A percentile compares a stretch with the other conserved stretches of the same genome.
phyloP scores from a whole-genome alignment of 1,284 basidiomycete species.

The Malassezia equina region DNA sequence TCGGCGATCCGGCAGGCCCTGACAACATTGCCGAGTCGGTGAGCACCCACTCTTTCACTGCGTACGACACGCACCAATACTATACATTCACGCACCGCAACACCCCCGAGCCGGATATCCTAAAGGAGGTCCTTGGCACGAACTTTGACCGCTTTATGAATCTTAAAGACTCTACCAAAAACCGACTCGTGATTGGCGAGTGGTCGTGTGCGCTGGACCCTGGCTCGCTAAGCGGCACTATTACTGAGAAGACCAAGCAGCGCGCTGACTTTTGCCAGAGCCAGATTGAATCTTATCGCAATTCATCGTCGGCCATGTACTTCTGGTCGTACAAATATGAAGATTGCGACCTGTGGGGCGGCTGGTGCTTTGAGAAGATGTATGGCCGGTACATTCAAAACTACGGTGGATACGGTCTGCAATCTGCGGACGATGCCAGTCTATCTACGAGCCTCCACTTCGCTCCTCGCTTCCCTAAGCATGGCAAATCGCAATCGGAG shows the following conservation, averaged over 20 bases:
- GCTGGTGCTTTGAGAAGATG: conserved; percentile 41
- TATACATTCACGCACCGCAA: conserved; percentile 53
- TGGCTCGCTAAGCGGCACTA: conserved; percentile 54
- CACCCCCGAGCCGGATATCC: conserved; percentile 30
- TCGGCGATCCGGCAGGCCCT: conserved; percentile 65
- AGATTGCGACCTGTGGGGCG: conserved; percentile 36
- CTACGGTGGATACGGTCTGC: background rate
- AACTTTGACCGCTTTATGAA: conserved; percentile 18
- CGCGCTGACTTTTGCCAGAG: conserved; percentile 56
- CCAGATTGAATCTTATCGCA: conserved; percentile 58
- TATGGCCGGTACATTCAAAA: conserved; percentile 25
- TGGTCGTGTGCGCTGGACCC: conserved; percentile 55
- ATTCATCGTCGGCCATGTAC: conserved; percentile 58
- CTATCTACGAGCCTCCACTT: background rate
- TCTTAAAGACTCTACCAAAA: conserved; percentile 30
- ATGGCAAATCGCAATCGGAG: background rate
- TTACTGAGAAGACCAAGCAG: conserved; percentile 52
- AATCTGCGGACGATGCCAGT: background rate
- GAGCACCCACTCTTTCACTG: conserved; percentile 57
- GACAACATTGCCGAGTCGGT: conserved; percentile 56
- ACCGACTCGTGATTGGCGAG: conserved; percentile 59
- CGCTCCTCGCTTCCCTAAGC: background rate
- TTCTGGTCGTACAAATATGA: conserved; percentile 60
- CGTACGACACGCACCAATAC: conserved; percentile 64
- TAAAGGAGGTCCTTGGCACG: conserved; percentile 26